phyloP scores from a whole-genome alignment of 805 yeast species.

The Pichia insulana region DNA sequence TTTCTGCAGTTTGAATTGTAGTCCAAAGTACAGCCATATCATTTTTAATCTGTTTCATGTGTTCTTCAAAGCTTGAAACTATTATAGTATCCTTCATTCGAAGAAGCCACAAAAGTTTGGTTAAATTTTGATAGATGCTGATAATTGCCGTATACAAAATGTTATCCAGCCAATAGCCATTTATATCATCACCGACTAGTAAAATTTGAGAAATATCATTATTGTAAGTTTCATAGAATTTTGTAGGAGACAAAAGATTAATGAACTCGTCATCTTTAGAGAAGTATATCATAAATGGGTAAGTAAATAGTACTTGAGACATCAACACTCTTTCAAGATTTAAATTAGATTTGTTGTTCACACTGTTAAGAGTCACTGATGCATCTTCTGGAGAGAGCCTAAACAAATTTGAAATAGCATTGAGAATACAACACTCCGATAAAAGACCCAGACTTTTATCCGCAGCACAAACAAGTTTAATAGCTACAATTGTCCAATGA shows the following conservation, averaged over 20 bases:
- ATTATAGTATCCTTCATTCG: constrained; percentile 8
- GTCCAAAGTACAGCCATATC: constrained; percentile 25
- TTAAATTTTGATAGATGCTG: constrained; percentile 29
- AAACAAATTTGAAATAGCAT: background rate
- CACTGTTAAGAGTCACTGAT: background rate
- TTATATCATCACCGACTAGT: background rate
- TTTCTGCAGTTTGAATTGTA: constrained; percentile 24
- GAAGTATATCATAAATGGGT: constrained; percentile 31
- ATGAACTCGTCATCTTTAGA: constrained; percentile 25
- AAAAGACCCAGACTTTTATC: constrained; percentile 26
- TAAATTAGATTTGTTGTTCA: background rate
- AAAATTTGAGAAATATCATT: constrained; percentile 12
- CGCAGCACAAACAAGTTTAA: constrained; percentile 31
- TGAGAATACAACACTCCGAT: constrained; percentile 9
- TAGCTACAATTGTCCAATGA: constrained; percentile 34
- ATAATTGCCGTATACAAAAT: constrained; percentile 32
- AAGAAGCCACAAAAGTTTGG: constrained; percentile 33
- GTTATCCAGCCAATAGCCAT: constrained; percentile 28
- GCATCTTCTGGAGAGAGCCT: background rate
- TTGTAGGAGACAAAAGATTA: constrained; percentile 35
- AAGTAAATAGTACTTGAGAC: constrained; percentile 31
- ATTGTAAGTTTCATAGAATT: constrained; percentile 26
- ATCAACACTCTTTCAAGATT: constrained; percentile 8
- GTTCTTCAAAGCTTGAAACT: constrained; percentile 3
- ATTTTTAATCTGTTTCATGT: constrained; percentile 15